Base-by-base conservation (phyloP, 768 basidiomycete genomes). In the Podaxis rugospora region DNA sequence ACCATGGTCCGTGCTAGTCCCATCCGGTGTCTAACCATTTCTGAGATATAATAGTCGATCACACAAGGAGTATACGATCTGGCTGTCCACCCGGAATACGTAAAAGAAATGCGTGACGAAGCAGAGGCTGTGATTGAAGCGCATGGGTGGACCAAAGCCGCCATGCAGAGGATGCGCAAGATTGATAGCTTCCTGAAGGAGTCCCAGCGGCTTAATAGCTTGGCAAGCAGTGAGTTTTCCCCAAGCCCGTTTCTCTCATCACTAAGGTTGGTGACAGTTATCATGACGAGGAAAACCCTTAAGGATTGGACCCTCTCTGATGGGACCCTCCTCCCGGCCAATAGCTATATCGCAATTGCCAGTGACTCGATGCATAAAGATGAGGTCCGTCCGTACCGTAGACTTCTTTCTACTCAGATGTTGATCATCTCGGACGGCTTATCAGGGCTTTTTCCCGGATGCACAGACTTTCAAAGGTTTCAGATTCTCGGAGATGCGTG, bases 151-250 rank as follows among this genome's bases (percentile, higher is more conserved):
- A 69, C 68, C 0, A 76, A 76, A 54, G 62, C 67, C 11, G 67
- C 72, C 1, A 66, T 80, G 56, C 66, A 65, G n/a, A 75, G 75
- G 55, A 72, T 82, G 72, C 68, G 69, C 59, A 76, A 77, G 64
- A 40, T 81, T 11, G 78, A 81, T 58, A 82, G 80, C 59, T 80
- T 81, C 64, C 59, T 81, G 35, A 75, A 75, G 57, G 80, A 81
- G 60, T 74, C 75, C 3, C 61, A 60, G 37, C 49, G 69, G 4
- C 28, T 66, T 23, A 55, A 55, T 28, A 42, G 52, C 14, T 4
- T 25, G n/a, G 50, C 36, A n/a, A 50, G 23, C 14, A n/a, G 52
- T 28, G n/a, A 40, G 63, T 36, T 16, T 39, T 37, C n/a, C 21
- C 1, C 5, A 11, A 25, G 2, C 2, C 5, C 0, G 21, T 16